phyloP scores from a whole-genome alignment of 148 eudicot species.

The Fagopyrum esculentum region DNA sequence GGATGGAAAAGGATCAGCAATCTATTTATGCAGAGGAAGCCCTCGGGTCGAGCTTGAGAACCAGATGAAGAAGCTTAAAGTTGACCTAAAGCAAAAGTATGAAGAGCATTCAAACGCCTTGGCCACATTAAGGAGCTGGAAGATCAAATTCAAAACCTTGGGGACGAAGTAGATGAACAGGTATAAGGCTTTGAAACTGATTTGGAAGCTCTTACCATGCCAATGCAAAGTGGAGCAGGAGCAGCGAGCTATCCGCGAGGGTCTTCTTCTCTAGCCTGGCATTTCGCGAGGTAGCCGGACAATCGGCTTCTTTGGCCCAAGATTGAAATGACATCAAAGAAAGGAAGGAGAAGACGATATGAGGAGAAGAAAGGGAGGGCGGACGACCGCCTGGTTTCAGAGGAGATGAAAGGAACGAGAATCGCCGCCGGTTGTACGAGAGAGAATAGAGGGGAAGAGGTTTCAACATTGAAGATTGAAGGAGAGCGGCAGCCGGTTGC shows the following conservation, averaged over 20 bases:
- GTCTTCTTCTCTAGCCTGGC: too few relatives aligned
- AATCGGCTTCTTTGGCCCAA: too few relatives aligned
- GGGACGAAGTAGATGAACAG: constrained; percentile 70
- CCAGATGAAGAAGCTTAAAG: constrained; percentile 47
- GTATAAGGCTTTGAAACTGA: constrained; percentile 70
- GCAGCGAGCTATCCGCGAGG: constrained; percentile 53
- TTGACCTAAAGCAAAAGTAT: constrained; percentile 40
- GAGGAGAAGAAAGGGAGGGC: too few relatives aligned
- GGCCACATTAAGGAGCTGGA: constrained; percentile 50
- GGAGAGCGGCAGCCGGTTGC: too few relatives aligned
- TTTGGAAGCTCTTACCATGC: constrained; percentile 52
- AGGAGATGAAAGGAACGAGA: too few relatives aligned
- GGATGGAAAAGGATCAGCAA: constrained; percentile 17
- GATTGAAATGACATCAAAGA: too few relatives aligned
- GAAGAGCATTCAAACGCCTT: constrained; percentile 40
- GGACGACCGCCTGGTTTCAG: too few relatives aligned
- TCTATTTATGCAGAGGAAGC: constrained; percentile 31
- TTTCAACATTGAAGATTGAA: too few relatives aligned
- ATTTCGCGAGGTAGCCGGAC: too few relatives aligned
- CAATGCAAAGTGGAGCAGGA: constrained; percentile 65
- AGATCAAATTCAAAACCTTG: constrained; percentile 45
- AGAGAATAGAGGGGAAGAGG: too few relatives aligned
- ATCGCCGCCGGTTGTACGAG: too few relatives aligned
- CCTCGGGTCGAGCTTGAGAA: constrained; percentile 52
- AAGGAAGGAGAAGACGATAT: too few relatives aligned